phyloP scores from a whole-genome alignment of 2,329 filamentous ascomycete genomes.

The Zopfia rhizophila region DNA sequence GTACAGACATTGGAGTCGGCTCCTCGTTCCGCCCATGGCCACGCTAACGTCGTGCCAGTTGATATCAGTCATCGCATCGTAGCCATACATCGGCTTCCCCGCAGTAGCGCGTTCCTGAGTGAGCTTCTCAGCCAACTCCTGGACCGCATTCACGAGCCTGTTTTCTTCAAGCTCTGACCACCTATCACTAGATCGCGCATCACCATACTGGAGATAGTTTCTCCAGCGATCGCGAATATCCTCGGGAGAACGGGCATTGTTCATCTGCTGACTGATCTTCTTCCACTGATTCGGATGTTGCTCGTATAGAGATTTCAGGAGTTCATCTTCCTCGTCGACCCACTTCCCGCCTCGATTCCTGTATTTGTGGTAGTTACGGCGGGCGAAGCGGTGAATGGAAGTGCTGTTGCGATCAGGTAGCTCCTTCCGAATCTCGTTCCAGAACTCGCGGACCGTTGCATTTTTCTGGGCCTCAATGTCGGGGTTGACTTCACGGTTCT shows the following conservation, averaged over 20 bases:
- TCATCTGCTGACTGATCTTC: slow-evolving; percentile 65
- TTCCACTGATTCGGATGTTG: slow-evolving; percentile 69
- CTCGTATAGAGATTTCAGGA: slow-evolving; percentile 61
- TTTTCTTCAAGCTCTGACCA: slow-evolving; percentile 73
- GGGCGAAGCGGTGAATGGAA: slow-evolving; percentile 57
- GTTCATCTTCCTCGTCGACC: slow-evolving; percentile 68
- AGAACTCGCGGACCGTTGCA: too few relatives aligned
- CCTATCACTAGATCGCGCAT: slow-evolving; percentile 61
- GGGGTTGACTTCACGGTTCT: too few relatives aligned
- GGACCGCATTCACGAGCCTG: slow-evolving; percentile 63
- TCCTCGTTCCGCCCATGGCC: slow-evolving; percentile 70
- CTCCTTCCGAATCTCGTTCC: too few relatives aligned
- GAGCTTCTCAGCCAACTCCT: slow-evolving; percentile 63
- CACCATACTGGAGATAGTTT: slow-evolving; percentile 71
- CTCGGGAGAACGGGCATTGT: slow-evolving; percentile 72
- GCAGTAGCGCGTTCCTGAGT: slow-evolving; percentile 46
- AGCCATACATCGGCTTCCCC: slow-evolving; percentile 35
- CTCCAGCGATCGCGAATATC: slow-evolving; percentile 77
- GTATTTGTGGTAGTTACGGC: slow-evolving; percentile 74
- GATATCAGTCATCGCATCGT: slow-evolving; percentile 64
- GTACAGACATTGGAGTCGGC: slow-evolving; percentile 72
- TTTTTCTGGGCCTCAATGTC: too few relatives aligned
- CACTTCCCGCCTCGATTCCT: slow-evolving; percentile 66
- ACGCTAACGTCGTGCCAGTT: slow-evolving; percentile 74
- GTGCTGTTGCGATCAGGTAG: slow-evolving; percentile 45